phyloP scores from a whole-genome alignment of 805 yeast genomes.

The Zygosaccharomyces pseudorouxii region DNA sequence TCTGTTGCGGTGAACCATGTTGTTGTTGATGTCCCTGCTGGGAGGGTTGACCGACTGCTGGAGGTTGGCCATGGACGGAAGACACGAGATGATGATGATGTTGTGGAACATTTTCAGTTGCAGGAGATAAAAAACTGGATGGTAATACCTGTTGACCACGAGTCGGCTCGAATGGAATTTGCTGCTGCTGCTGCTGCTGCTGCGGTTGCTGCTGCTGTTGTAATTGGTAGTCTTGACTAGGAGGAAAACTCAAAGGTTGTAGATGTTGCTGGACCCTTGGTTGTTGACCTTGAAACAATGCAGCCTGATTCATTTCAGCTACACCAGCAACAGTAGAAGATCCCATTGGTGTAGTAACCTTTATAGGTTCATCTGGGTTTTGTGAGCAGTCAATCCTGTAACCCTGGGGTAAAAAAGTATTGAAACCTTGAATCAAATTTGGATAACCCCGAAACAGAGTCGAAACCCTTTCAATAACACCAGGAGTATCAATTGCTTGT shows the following conservation, averaged over 20 bases:
- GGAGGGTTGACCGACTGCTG: conserved; percentile 11
- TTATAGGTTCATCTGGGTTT: conserved; percentile 86
- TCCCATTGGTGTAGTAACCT: conserved; percentile 94
- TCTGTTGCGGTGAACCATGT: not conserved
- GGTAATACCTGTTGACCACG: conserved; percentile 1
- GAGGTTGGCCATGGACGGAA: not conserved
- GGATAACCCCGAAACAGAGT: conserved; percentile 90
- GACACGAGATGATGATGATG: not conserved
- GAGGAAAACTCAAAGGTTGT: conserved; percentile 9
- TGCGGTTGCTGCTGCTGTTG: conserved; percentile 34
- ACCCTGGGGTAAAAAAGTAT: conserved; percentile 96
- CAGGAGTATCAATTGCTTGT: conserved; percentile 95
- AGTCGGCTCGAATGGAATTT: conserved; percentile 4
- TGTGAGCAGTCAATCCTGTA: conserved; percentile 86
- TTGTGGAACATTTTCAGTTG: not conserved
- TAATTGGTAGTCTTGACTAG: conserved; percentile 22
- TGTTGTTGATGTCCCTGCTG: conserved; percentile 15
- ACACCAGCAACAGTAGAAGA: conserved; percentile 47
- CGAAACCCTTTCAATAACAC: conserved; percentile 94
- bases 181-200: conserved; percentile 23
- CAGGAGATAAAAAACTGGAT: not conserved
- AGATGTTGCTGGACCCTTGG: conserved; percentile 3
- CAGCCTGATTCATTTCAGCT: conserved; percentile 28
- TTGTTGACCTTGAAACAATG: conserved; percentile 4
- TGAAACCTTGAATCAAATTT: conserved; percentile 90